Percentiles rank a stretch among this genome's conserved stretches.
Conservation (phyloP, 129 eudicot genomes). For the Sambucus nigra region DNA sequence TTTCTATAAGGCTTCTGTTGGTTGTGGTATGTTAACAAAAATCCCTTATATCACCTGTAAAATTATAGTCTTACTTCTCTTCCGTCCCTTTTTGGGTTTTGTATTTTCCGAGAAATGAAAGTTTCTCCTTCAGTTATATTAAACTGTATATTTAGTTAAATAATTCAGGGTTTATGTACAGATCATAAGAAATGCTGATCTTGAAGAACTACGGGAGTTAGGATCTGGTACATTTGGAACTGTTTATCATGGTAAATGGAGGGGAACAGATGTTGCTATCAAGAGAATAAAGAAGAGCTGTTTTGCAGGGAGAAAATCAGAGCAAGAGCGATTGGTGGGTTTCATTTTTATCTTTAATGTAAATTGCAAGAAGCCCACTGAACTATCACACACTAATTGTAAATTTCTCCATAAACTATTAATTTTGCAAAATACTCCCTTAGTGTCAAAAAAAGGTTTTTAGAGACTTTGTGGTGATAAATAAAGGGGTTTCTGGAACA, state of each 20-base stretch:
- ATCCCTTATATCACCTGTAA: neutral
- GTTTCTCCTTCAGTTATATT: neutral
- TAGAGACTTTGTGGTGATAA: too few relatives aligned
- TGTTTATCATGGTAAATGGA: conserved; percentile 77
- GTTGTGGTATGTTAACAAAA: neutral
- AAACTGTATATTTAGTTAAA: neutral
- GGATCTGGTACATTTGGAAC: conserved; percentile 85
- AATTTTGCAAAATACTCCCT: too few relatives aligned
- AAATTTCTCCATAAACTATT: too few relatives aligned
- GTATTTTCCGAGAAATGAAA: conserved; percentile 1
- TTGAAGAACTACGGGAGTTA: conserved; percentile 64
- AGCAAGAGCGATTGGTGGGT: conserved; percentile 53
- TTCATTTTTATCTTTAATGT: too few relatives aligned
- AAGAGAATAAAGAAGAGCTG: conserved; percentile 64
- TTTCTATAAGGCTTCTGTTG: neutral
- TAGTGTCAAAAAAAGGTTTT: too few relatives aligned
- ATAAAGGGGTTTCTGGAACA: too few relatives aligned
- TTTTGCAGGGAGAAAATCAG: conserved; percentile 57
- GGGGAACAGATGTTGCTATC: conserved; percentile 81
- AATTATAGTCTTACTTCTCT: neutral
- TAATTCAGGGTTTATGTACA: conserved; percentile 20
- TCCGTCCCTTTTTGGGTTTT: neutral
- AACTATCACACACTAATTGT: too few relatives aligned
- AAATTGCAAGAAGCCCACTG: too few relatives aligned
- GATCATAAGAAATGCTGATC: conserved; percentile 57